Evolutionary conservation across 441 rosid species (phyloP), one percentile per base, ranked within the genome.

Genomic region (Erodium chrysanthum): DNA sequence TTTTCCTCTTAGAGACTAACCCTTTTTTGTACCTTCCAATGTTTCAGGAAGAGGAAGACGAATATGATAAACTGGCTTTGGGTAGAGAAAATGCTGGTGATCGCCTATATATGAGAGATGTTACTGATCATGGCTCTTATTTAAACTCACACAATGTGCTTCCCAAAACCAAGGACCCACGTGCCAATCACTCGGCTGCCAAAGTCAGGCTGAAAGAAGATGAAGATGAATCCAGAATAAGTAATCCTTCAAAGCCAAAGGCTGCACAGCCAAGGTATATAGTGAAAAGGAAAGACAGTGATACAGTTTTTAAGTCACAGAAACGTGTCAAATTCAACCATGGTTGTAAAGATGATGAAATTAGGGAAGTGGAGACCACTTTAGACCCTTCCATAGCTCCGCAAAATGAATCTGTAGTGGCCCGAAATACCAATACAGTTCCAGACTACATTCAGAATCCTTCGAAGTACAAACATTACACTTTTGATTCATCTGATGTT

Each of bases 11-110:
- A 62, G 9, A 62, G 18, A 31, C 10, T 14, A 21, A 25, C 2
- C 20, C 11, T 61, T 61, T 31, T 31, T 31, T 31, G 35, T 35
- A 35, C 40, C 31, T 20, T 40, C 14, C 15, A 70, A 18, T 60
- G 8, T 18, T 18, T 63, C 66, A 84, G 86, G 86, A 75, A 58
- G 88, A 84, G 70, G 88, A 84, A 73, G 88, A 84, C 70, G 80
- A 75, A 79, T 82, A 44, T 77, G 88, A 84, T 66, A 80, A 77
- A 76, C 71, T 84, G 22, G 88, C 86, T n/a, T 50, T 68, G 1
- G 86, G 86, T 12, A 52, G 74, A 73, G 84, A 75, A 52, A 58
- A 70, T 74, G 74, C 40, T 4, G 71, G 69, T 54, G 76, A 74
- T 33, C 69, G 78, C 66, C 69, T 77, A 63, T 76, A 71, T 44